Base-by-base conservation (phyloP, 1,139 yeast genomes). In the Spencermartinsiella ligniputridi region DNA sequence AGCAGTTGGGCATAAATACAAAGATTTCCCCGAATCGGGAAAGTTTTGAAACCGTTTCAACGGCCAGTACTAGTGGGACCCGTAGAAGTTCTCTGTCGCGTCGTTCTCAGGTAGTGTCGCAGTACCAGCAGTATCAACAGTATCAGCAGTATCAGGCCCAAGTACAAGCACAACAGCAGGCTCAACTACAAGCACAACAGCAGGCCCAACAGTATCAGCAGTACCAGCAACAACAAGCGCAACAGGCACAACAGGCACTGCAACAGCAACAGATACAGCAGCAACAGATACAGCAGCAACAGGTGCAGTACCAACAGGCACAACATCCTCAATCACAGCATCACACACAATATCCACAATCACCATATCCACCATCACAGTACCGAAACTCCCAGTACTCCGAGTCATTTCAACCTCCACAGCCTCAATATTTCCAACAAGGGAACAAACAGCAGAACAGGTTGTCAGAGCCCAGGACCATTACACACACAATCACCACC, bases 1-100 rank as follows among this genome's bases (percentile, higher is more conserved):
- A 47, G 46, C 48, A 44, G 24, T 35, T 24, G 27, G 39, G 33
- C 24, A 29, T 38, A 15, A 36, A 37, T 24, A 34, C 44, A 36
- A 25, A 25, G 30, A n/a, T 17, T 16, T 5, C 45, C 34, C 21
- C 34, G 13, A 19, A 33, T 15, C 37, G 35, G 30, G 19, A 34
- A 20, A 18, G 35, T 24, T 20, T 17, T 21, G 33, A 36, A 20
- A 11, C 6, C 25, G 25, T 6, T 22, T 22, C 25, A 11, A 22
- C 25, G 6, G 11, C 25, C 11, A 22, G 25, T 22, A 6, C 25
- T 22, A n/a, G n/a, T n/a, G n/a, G n/a, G n/a, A n/a, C n/a, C n/a
- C n/a, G n/a, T n/a, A n/a, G n/a, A n/a, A n/a, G n/a, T n/a, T n/a
- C n/a, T n/a, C n/a, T n/a, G n/a, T n/a, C n/a, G n/a, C n/a, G n/a